Evolutionary conservation across 2,329 filamentous ascomycete species (phyloP).

Genomic region (Neopestalotiopsis sp.): DNA sequence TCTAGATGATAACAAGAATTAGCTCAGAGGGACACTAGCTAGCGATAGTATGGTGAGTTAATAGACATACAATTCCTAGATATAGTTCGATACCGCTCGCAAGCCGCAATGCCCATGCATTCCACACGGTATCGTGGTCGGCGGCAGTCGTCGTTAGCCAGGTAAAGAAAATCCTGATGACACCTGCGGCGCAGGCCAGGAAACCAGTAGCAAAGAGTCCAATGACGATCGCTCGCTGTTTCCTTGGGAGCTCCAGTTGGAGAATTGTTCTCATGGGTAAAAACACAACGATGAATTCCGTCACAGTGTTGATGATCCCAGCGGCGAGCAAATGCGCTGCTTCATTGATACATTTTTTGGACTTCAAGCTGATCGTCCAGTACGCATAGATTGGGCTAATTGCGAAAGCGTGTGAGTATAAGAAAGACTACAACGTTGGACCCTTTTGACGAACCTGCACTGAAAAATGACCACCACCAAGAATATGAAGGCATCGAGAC

Average conservation of each 20-base stretch:
- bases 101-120: constrained; percentile 42
- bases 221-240: constrained; percentile 51
- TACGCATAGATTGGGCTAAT: constrained; percentile 43
- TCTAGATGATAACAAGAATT: constrained; percentile 30
- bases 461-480: constrained; percentile 43
- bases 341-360: constrained; percentile 52
- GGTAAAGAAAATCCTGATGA: constrained; percentile 43
- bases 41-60: background rate
- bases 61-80: constrained; percentile 45
- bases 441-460: constrained; percentile 39
- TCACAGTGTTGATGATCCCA: constrained; percentile 64
- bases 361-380: constrained; percentile 40
- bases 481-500: constrained; percentile 40
- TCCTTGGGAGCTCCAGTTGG: constrained; percentile 49
- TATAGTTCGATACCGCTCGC: constrained; percentile 46
- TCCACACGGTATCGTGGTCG: constrained; percentile 42
- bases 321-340: constrained; percentile 57
- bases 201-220: constrained; percentile 56
- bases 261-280: constrained; percentile 55
- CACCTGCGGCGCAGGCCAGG: constrained; percentile 48
- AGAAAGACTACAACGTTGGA: constrained; percentile 29
- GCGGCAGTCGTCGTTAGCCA: constrained; percentile 33
- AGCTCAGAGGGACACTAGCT: background rate
- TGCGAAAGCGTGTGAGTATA: constrained; percentile 25
- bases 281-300: constrained; percentile 60